A percentile compares a stretch with the other conserved stretches of the same genome.
Conservation (phyloP, 2,329 filamentous ascomycete species). For the Talaromyces sp. region DNA sequence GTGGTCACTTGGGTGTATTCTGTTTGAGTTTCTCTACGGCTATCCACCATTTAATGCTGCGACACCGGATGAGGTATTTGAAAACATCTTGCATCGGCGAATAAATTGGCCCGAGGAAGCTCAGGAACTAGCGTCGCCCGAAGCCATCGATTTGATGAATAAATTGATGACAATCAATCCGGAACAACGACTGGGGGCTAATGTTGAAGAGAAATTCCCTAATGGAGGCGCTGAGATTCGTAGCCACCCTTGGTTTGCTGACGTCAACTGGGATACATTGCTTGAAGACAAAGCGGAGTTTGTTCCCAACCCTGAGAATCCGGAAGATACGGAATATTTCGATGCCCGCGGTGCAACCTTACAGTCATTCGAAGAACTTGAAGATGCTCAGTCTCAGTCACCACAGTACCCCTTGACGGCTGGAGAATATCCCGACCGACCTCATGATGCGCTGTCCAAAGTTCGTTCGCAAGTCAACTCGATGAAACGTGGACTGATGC, state of each 20-base stretch:
- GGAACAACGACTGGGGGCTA: slow-evolving; percentile 76
- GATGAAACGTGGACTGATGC: slow-evolving; percentile 88
- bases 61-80: slow-evolving; percentile 90
- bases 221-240: slow-evolving; percentile 90
- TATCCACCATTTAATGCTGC: slow-evolving; percentile 88
- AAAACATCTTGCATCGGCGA: slow-evolving; percentile 85
- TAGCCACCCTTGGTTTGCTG: slow-evolving; percentile 81
- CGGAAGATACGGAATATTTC: slow-evolving; percentile 97
- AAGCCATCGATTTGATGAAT: slow-evolving; percentile 93
- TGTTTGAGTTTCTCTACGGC: slow-evolving; percentile 94
- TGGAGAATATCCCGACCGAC: slow-evolving; percentile 79
- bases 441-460: slow-evolving; percentile 88
- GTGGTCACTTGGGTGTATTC: slow-evolving; percentile 98
- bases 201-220: slow-evolving; percentile 74
- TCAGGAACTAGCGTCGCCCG: slow-evolving; percentile 74
- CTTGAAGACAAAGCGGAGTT: slow-evolving; percentile 96
- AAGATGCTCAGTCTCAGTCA: slow-evolving; percentile 76
- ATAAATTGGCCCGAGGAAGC: slow-evolving; percentile 90
- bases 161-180: slow-evolving; percentile 83
- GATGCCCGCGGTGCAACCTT: slow-evolving; percentile 87
- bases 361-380: slow-evolving; percentile 91
- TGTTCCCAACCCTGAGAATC: slow-evolving; percentile 85
- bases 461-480: slow-evolving; percentile 83
- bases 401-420: slow-evolving; percentile 67
- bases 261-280: slow-evolving; percentile 82